Evolutionary conservation across 1,284 basidiomycete species (phyloP).

Genomic region (Rhizoctonia solani): DNA sequence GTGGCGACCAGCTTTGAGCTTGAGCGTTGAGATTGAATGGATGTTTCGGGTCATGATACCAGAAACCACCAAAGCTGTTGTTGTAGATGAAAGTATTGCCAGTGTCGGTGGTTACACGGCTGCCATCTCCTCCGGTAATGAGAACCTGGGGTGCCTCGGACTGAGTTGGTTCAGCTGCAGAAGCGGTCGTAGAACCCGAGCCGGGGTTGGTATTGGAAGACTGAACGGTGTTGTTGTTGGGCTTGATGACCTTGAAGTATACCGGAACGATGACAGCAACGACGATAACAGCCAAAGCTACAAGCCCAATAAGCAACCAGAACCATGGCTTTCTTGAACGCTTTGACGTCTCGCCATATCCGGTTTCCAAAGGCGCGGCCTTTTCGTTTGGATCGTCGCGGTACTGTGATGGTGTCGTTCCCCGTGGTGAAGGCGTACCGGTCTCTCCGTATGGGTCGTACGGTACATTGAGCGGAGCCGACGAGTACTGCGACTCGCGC

Average conservation of each 20-base stretch:
- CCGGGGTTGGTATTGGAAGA: conserved; percentile 4
- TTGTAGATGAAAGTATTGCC: conserved; percentile 52
- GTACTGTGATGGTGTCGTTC: not conserved
- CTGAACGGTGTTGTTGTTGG: conserved; percentile 1
- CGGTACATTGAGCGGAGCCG: conserved; percentile 24
- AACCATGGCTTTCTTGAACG: not conserved
- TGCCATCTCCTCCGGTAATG: conserved; percentile 47
- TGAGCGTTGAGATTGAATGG: conserved; percentile 75
- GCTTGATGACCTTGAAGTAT: conserved; percentile 55
- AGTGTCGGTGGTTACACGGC: conserved; percentile 47
- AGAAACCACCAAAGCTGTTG: conserved; percentile 51
- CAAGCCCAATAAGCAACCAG: not conserved
- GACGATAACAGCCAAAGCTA: not conserved
- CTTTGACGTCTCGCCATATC: not conserved
- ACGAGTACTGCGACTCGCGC: conserved; percentile 31
- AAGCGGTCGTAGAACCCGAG: conserved; percentile 8
- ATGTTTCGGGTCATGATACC: conserved; percentile 62
- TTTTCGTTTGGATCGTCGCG: not conserved
- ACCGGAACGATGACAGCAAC: conserved; percentile 35
- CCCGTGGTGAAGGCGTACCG: not conserved
- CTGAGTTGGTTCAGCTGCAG: not conserved
- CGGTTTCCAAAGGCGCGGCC: not conserved
- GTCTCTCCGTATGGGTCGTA: not conserved
- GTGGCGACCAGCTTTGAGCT: conserved; percentile 72
- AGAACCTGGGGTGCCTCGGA: not conserved